Percentiles rank a stretch among this genome's conserved stretches.
Conservation (phyloP, 257 asterid genomes). For the Nicotiana noctiflora region DNA sequence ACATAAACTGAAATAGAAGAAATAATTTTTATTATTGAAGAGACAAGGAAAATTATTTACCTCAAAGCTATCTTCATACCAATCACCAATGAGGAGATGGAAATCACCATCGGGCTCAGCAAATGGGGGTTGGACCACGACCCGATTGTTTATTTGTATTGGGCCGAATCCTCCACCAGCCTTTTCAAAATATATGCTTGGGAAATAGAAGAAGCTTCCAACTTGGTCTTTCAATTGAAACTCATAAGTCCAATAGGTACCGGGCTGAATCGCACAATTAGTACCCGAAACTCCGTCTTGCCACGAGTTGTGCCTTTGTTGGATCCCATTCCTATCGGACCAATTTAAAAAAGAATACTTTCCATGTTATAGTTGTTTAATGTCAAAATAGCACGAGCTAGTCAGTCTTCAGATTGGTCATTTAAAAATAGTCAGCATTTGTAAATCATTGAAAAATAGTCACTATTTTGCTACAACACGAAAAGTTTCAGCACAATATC, state of each 20-base stretch:
- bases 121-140: constrained; percentile 23
- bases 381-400: too few species aligned
- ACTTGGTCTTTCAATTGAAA: constrained; percentile 54
- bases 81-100: constrained; percentile 64
- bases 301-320: constrained; percentile 53
- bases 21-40: not conserved
- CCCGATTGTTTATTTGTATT: constrained; percentile 33
- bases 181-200: constrained; percentile 34
- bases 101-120: constrained; percentile 38
- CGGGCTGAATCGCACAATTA: constrained; percentile 46
- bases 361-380: too few species aligned
- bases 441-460: too few species aligned
- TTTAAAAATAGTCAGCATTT: too few species aligned
- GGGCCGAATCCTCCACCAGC: constrained; percentile 60
- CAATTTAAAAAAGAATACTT: not conserved
- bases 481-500: too few species aligned
- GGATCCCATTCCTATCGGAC: constrained; percentile 42
- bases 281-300: constrained; percentile 60
- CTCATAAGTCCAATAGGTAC: constrained; percentile 41
- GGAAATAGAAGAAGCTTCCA: constrained; percentile 47
- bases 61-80: constrained; percentile 45
- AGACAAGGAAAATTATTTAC: constrained; percentile 11
- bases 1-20: too few species aligned
- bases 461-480: too few species aligned
- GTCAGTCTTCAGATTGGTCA: too few species aligned